Evolutionary conservation across 164 flowering plant species (phyloP).

Genomic region (Nymphaea colorata): DNA sequence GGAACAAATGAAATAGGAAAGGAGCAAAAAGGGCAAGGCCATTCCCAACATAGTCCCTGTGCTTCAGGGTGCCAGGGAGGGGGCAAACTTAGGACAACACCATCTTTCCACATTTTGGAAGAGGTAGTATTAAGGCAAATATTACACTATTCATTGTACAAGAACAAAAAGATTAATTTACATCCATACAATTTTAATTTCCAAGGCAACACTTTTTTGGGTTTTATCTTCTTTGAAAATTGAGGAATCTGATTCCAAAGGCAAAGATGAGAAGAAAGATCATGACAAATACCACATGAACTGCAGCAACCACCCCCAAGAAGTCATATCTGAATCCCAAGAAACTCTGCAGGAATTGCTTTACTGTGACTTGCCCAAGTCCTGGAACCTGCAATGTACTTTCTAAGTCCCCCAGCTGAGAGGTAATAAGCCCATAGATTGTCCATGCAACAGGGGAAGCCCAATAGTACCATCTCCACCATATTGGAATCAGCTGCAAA

Average conservation of each 20-base stretch:
- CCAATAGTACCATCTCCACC: constrained; percentile 98
- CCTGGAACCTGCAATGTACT: constrained; percentile 37
- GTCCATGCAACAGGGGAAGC: constrained; percentile 69
- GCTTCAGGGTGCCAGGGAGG: too few relatives aligned
- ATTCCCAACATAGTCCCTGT: too few relatives aligned
- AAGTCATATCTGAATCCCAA: constrained; percentile 53
- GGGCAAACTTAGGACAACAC: too few relatives aligned
- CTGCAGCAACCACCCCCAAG: constrained; percentile 45
- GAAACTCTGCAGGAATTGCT: constrained; percentile 24
- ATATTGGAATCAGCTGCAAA: constrained; percentile 59
- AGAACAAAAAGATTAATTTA: too few relatives aligned
- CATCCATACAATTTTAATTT: too few relatives aligned
- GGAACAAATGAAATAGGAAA: too few relatives aligned
- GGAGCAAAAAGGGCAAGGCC: too few relatives aligned
- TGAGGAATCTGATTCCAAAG: constrained; percentile 59
- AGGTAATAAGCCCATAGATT: constrained; percentile 51
- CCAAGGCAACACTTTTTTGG: too few relatives aligned
- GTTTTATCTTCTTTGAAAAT: constrained; percentile 51
- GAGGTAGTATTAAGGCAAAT: too few relatives aligned
- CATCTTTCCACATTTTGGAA: too few relatives aligned
- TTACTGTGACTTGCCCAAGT: constrained; percentile 11
- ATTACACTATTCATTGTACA: too few relatives aligned
- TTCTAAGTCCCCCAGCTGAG: constrained; percentile 27
- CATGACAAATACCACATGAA: constrained; percentile 42
- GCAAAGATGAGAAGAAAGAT: constrained; percentile 54